Percentiles rank a stretch among this genome's conserved stretches.
Conservation (phyloP, 2,329 filamentous ascomycete genomes). For the Epichloe typhina region DNA sequence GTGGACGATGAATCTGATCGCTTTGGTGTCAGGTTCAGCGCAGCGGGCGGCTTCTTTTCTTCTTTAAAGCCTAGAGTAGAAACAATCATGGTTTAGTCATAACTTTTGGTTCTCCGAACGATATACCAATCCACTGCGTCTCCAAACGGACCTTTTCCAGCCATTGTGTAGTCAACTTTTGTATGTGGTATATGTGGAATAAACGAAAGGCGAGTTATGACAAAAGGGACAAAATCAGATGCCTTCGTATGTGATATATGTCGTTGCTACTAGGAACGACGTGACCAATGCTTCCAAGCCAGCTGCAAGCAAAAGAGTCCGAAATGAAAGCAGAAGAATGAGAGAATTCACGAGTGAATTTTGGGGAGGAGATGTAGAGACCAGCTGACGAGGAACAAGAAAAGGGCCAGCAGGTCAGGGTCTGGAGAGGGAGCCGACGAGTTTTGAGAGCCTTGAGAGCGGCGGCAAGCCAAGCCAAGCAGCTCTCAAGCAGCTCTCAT, state of each 20-base stretch:
- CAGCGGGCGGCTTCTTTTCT: slow-evolving; percentile 43
- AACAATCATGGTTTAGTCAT: slow-evolving; percentile 10
- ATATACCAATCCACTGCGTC: neutral
- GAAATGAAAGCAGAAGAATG: slow-evolving; percentile 17
- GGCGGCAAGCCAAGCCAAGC: slow-evolving; percentile 14
- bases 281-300: slow-evolving; percentile 8
- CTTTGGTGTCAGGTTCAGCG: slow-evolving; percentile 38
- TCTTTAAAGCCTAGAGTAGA: slow-evolving; percentile 28
- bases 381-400: slow-evolving; percentile 40
- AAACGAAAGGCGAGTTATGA: neutral
- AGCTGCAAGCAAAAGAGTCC: slow-evolving; percentile 8
- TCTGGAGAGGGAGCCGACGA: slow-evolving; percentile 28
- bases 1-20: slow-evolving; percentile 39
- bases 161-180: slow-evolving; percentile 18
- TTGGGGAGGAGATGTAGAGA: slow-evolving; percentile 27
- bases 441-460: slow-evolving; percentile 44
- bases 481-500: slow-evolving; percentile 14
- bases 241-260: slow-evolving; percentile 1
- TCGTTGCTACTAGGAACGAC: slow-evolving; percentile 1
- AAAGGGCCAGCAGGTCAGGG: slow-evolving; percentile 20
- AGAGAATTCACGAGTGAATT: slow-evolving; percentile 22
- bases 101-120: neutral
- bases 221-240: slow-evolving; percentile 3
- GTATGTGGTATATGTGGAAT: slow-evolving; percentile 5
- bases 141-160: slow-evolving; percentile 25